Conservation (phyloP, 2,329 filamentous ascomycete species). For the Fusarium pseudonygamai region DNA sequence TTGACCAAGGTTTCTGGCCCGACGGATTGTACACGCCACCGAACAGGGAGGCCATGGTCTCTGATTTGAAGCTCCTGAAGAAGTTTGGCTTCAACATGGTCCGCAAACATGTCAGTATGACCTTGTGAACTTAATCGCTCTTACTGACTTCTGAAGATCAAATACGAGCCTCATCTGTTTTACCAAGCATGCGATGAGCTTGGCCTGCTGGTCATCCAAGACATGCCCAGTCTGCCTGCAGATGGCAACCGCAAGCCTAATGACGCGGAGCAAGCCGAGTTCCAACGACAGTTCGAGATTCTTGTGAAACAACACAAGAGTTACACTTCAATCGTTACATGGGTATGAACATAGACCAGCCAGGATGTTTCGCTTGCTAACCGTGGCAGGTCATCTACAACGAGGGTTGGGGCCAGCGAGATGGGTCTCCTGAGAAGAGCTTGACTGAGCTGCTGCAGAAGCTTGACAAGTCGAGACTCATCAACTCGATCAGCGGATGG, state of each 20-base stretch:
- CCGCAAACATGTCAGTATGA: constrained; percentile 69
- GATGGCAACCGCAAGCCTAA: constrained; percentile 48
- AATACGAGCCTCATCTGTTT: constrained; percentile 73
- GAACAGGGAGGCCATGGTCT: constrained; percentile 73
- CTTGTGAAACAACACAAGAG: constrained; percentile 62
- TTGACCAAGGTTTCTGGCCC: constrained; percentile 78
- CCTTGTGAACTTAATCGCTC: fast-evolving
- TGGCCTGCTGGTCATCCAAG: constrained; percentile 74
- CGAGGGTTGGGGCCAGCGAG: constrained; percentile 25
- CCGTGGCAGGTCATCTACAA: constrained; percentile 22
- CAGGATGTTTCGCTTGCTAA: fast-evolving
- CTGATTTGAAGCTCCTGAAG: constrained; percentile 71
- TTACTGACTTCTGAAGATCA: constrained; percentile 57
- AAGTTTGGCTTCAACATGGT: constrained; percentile 74
- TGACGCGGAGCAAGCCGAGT: constrained; percentile 68
- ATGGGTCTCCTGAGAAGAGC: constrained; percentile 54
- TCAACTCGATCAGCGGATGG: constrained; percentile 74
- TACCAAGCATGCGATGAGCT: constrained; percentile 74
- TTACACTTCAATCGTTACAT: constrained; percentile 21
- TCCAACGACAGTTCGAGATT: constrained; percentile 69
- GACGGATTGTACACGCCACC: constrained; percentile 74
- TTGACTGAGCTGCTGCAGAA: constrained; percentile 64
- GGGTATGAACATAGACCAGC: neutral
- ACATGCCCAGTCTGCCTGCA: constrained; percentile 70
- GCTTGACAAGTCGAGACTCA: constrained; percentile 70